A percentile compares a stretch with the other conserved stretches of the same genome.
These are phyloP conservation scores for Phytomonas serpens DNA, from an alignment of 208 protist species.

Conservation along the genomic window DNA sequence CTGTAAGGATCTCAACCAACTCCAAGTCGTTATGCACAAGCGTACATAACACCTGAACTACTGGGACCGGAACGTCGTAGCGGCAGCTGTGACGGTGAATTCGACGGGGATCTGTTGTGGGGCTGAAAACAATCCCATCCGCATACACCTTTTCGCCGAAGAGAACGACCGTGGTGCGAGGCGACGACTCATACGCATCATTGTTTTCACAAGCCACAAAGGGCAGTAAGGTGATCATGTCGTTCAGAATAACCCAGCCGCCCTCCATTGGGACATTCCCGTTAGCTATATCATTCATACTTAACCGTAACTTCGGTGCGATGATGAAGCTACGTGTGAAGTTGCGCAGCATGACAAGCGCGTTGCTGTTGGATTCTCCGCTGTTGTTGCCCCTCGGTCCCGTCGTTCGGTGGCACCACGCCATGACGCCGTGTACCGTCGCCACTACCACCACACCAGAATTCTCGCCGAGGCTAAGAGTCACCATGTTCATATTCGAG, in stretches of 20 bases:
- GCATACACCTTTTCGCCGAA: constrained; percentile 35
- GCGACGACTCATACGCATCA: constrained; percentile 8
- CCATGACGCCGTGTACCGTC: constrained; percentile 76
- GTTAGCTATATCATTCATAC: neutral
- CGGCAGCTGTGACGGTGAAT: constrained; percentile 27
- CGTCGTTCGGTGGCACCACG: constrained; percentile 47
- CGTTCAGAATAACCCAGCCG: constrained; percentile 69
- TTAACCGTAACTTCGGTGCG: constrained; percentile 1
- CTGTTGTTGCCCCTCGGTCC: constrained; percentile 16
- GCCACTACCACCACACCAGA: constrained; percentile 35
- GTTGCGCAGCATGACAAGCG: constrained; percentile 63
- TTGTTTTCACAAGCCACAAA: constrained; percentile 23
- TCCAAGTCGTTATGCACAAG: constrained; percentile 48
- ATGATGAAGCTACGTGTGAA: constrained; percentile 62
- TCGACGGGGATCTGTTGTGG: constrained; percentile 39
- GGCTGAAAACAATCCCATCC: constrained; percentile 62
- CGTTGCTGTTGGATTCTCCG: constrained; percentile 16
- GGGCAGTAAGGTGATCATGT: constrained; percentile 71
- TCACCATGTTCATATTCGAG: constrained; percentile 41
- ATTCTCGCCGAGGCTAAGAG: constrained; percentile 64
- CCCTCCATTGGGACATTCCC: constrained; percentile 22
- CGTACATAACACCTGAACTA: constrained; percentile 44
- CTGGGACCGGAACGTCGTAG: constrained; percentile 46
- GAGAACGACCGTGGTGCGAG: constrained; percentile 21
- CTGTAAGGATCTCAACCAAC: constrained; percentile 45